Conservation (phyloP, 2,329 filamentous ascomycete species). For the Apiospora rasikravindrae region DNA sequence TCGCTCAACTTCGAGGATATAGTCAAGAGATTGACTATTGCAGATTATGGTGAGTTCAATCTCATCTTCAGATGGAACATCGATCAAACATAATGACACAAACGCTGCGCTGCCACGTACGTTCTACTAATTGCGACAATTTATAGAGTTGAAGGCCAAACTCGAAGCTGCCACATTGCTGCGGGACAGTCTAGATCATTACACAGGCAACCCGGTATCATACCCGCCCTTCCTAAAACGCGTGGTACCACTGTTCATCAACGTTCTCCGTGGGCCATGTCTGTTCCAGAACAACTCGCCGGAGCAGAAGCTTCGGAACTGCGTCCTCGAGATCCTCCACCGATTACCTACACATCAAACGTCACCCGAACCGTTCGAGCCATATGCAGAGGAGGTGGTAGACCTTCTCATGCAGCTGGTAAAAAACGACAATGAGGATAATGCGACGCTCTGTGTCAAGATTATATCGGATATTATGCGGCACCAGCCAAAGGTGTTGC, state of each 20-base stretch:
- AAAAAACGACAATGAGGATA: constrained; percentile 94
- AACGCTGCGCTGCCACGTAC: constrained; percentile 10
- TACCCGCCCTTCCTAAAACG: constrained; percentile 85
- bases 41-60: constrained; percentile 57
- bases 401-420: constrained; percentile 90
- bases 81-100: neutral
- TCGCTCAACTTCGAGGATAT: constrained; percentile 66
- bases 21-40: constrained; percentile 62
- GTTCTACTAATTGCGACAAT: constrained; percentile 24
- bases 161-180: constrained; percentile 83
- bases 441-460: constrained; percentile 97
- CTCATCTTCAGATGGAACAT: neutral
- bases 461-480: constrained; percentile 96
- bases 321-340: constrained; percentile 92
- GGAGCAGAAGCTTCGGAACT: constrained; percentile 95
- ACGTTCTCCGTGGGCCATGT: constrained; percentile 81
- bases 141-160: constrained; percentile 78
- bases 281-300: constrained; percentile 89
- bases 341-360: constrained; percentile 75
- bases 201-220: constrained; percentile 72
- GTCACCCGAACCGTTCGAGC: constrained; percentile 81
- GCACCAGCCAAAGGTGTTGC: constrained; percentile 83
- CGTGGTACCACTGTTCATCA: constrained; percentile 88
- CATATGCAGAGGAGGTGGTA: constrained; percentile 85
- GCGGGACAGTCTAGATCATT: constrained; percentile 90